Percentiles rank a stretch among this genome's conserved stretches.
phyloP scores from a whole-genome alignment of 352 stramenopile species.

The Pythium monospermum region DNA sequence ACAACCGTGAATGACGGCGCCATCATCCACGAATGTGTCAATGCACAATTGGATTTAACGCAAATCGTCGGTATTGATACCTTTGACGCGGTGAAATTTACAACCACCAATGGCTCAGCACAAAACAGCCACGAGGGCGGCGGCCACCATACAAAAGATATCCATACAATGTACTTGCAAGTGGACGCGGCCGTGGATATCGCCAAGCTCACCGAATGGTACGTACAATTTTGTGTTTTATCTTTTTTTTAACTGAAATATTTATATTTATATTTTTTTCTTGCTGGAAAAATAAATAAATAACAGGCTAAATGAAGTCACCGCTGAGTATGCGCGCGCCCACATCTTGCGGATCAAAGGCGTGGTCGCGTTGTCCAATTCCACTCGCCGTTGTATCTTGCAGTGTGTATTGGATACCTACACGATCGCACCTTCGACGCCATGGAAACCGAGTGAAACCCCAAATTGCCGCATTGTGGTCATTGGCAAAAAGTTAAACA shows the following conservation, averaged over 20 bases:
- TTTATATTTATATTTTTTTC: no score
- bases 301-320: constrained; percentile 42
- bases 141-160: constrained; percentile 39
- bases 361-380: constrained; percentile 41
- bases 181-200: constrained; percentile 43
- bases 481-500: constrained; percentile 57
- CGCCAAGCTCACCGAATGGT: constrained; percentile 52
- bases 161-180: constrained; percentile 57
- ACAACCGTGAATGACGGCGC: constrained; percentile 47
- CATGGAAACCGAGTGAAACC: constrained; percentile 30
- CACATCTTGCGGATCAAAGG: constrained; percentile 67
- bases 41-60: constrained; percentile 44
- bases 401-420: constrained; percentile 75
- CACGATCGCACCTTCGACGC: constrained; percentile 49
- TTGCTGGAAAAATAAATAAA: no score
- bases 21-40: constrained; percentile 33
- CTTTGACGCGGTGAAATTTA: constrained; percentile 66
- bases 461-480: constrained; percentile 52
- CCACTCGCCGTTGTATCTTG: constrained; percentile 46
- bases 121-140: constrained; percentile 13
- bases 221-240: constrained; percentile 2
- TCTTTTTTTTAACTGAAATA: no score
- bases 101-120: constrained; percentile 6
- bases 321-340: constrained; percentile 46
- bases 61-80: constrained; percentile 66